phyloP scores from a whole-genome alignment of 2,329 filamentous ascomycete genomes.

The Alternaria metachromatica region DNA sequence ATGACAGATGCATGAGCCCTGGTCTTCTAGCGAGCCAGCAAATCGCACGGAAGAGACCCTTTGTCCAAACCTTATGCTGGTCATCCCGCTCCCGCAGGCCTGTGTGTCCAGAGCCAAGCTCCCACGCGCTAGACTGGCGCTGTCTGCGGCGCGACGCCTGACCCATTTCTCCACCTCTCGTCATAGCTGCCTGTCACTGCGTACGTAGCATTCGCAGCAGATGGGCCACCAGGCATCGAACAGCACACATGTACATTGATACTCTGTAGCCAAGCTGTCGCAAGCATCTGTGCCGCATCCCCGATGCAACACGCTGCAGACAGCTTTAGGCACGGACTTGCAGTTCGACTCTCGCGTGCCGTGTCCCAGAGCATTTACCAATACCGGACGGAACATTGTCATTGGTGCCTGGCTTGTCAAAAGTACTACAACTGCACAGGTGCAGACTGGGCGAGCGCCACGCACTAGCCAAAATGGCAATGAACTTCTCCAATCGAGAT shows the following conservation, averaged over 20 bases:
- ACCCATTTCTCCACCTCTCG: constrained; percentile 30
- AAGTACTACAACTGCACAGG: constrained; percentile 24
- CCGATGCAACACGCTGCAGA: constrained; percentile 31
- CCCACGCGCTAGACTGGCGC: constrained; percentile 35
- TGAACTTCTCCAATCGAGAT: constrained; percentile 23
- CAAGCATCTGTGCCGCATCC: constrained; percentile 33
- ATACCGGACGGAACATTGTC: constrained; percentile 15
- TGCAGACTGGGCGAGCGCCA: constrained; percentile 30
- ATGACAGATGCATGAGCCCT: constrained; percentile 17
- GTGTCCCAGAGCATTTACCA: constrained; percentile 12
- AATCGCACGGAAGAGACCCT: constrained; percentile 34
- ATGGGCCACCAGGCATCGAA: constrained; percentile 8
- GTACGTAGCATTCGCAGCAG: constrained; percentile 14
- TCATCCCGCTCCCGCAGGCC: constrained; percentile 48
- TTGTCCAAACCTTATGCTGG: constrained; percentile 48
- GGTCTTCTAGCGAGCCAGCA: constrained; percentile 27
- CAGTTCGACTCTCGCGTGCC: constrained; percentile 27
- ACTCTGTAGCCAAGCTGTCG: constrained; percentile 22
- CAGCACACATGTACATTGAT: constrained; percentile 16
- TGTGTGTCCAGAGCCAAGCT: constrained; percentile 33
- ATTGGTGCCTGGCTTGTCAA: constrained; percentile 35
- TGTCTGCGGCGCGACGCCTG: constrained; percentile 32
- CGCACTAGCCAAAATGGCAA: constrained; percentile 15
- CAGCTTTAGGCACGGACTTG: constrained; percentile 24
- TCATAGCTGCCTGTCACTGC: constrained; percentile 27